Evolutionary conservation across 148 eudicot species (phyloP).

Genomic region (Selenicereus undatus): DNA sequence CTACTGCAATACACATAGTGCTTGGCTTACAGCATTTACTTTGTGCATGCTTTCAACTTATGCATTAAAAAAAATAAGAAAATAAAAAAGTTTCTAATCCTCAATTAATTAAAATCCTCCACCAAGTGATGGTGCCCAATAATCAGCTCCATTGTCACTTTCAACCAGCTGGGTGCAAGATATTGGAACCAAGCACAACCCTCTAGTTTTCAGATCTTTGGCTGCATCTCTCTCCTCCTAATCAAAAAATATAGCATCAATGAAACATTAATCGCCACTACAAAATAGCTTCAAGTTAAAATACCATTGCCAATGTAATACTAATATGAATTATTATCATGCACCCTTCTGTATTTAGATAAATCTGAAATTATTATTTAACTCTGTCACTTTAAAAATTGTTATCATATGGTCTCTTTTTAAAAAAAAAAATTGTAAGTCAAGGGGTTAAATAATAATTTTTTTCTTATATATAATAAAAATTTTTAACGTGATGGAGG

Average conservation of each 20-base stretch:
- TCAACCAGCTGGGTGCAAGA: conserved; percentile 66
- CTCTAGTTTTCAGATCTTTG: conserved; percentile 70
- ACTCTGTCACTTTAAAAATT: too few relatives aligned
- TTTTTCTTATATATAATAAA: too few relatives aligned
- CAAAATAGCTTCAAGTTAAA: too few relatives aligned
- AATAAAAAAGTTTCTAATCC: neutral
- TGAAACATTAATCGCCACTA: neutral
- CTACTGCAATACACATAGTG: neutral
- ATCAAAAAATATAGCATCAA: neutral
- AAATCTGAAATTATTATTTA: too few relatives aligned
- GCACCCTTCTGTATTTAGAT: too few relatives aligned
- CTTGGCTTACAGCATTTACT: neutral
- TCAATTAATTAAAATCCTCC: conserved; percentile 41
- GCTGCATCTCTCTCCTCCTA: conserved; percentile 33
- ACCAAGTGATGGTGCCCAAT: conserved; percentile 66
- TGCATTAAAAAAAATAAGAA: neutral
- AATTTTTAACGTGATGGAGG: too few relatives aligned
- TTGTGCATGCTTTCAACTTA: conserved; percentile 1
- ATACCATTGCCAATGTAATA: too few relatives aligned
- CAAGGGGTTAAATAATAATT: too few relatives aligned
- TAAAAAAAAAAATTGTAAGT: too few relatives aligned
- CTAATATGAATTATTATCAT: too few relatives aligned
- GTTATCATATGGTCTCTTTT: too few relatives aligned
- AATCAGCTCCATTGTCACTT: conserved; percentile 67
- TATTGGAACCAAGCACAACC: conserved; percentile 72